These are phyloP conservation scores for Aquilaria agallochum DNA, from an alignment of 441 rosid species.

Conservation along the genomic window DNA sequence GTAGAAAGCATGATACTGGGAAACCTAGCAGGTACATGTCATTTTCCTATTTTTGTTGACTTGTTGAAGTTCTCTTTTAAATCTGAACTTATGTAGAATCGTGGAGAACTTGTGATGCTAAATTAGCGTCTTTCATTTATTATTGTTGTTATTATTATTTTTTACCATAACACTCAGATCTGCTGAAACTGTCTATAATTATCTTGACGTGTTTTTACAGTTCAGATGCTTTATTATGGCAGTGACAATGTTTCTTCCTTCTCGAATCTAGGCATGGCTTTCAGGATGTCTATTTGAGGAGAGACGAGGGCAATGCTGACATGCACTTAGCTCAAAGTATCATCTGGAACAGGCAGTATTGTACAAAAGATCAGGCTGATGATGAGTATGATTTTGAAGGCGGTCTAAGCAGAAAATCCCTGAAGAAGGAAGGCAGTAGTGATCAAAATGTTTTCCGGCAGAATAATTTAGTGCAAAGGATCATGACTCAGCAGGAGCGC, in stretches of 20 bases:
- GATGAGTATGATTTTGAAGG: constrained; percentile 91
- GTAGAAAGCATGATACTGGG: constrained; percentile 23
- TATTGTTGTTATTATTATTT: not conserved
- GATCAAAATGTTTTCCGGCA: constrained; percentile 35
- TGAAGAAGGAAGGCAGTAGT: constrained; percentile 35
- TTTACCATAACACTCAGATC: not conserved
- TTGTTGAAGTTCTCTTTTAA: not conserved
- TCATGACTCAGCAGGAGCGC: constrained; percentile 88
- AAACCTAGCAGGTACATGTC: constrained; percentile 40
- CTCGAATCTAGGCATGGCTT: constrained; percentile 23
- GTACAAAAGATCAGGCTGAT: constrained; percentile 67
- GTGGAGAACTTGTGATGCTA: not conserved
- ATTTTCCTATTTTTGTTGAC: constrained; percentile 4
- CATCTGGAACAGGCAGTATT: constrained; percentile 60
- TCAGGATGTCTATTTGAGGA: constrained; percentile 38
- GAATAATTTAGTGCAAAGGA: constrained; percentile 38
- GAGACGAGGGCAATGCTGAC: constrained; percentile 60
- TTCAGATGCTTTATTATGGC: not conserved
- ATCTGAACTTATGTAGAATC: not conserved
- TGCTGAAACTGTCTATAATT: not conserved
- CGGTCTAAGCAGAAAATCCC: constrained; percentile 52
- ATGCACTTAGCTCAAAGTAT: constrained; percentile 66
- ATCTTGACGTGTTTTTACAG: not conserved
- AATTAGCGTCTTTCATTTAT: not conserved
- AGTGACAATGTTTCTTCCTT: not conserved